These are phyloP conservation scores for Pyronema omphalodes DNA, from an alignment of 495 filamentous ascomycete genomes.

Conservation along the genomic window DNA sequence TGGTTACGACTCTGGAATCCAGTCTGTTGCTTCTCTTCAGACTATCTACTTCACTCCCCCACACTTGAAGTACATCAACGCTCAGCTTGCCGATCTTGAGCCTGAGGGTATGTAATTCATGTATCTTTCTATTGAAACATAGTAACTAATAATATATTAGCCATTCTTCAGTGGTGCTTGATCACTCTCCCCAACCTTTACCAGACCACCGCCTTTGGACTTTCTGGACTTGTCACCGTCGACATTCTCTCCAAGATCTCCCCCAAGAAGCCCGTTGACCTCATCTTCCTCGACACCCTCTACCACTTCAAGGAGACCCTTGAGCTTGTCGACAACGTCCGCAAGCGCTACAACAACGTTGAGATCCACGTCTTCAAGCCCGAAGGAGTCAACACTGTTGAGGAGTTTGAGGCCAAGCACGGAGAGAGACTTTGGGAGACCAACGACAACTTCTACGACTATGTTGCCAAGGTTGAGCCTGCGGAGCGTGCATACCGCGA, in stretches of 20 bases:
- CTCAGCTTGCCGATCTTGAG: constrained; percentile 64
- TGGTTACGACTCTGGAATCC: constrained; percentile 54
- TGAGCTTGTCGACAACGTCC: constrained; percentile 59
- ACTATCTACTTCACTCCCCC: constrained; percentile 72
- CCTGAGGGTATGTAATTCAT: constrained; percentile 38
- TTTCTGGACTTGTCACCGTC: constrained; percentile 81
- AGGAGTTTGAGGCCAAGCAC: constrained; percentile 63
- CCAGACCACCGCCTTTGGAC: constrained; percentile 93
- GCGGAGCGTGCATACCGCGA: constrained; percentile 81
- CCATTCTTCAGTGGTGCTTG: constrained; percentile 82
- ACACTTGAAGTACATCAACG: constrained; percentile 79
- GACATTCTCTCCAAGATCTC: constrained; percentile 88
- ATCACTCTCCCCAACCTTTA: constrained; percentile 77
- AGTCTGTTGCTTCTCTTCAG: constrained; percentile 35
- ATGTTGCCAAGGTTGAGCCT: constrained; percentile 91
- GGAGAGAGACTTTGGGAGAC: constrained; percentile 72
- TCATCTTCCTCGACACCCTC: constrained; percentile 93
- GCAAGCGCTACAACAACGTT: constrained; percentile 54
- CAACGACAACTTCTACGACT: constrained; percentile 83
- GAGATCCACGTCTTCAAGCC: constrained; percentile 82
- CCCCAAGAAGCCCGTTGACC: constrained; percentile 49
- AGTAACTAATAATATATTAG: constrained; percentile 28
- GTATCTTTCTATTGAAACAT: constrained; percentile 18
- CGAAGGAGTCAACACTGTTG: constrained; percentile 42
- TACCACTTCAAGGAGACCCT: constrained; percentile 90